A percentile compares a stretch with the other conserved stretches of the same genome.
Evolutionary conservation across 805 yeast genomes (phyloP).

Genomic region (Yarrowia alimentaria): DNA sequence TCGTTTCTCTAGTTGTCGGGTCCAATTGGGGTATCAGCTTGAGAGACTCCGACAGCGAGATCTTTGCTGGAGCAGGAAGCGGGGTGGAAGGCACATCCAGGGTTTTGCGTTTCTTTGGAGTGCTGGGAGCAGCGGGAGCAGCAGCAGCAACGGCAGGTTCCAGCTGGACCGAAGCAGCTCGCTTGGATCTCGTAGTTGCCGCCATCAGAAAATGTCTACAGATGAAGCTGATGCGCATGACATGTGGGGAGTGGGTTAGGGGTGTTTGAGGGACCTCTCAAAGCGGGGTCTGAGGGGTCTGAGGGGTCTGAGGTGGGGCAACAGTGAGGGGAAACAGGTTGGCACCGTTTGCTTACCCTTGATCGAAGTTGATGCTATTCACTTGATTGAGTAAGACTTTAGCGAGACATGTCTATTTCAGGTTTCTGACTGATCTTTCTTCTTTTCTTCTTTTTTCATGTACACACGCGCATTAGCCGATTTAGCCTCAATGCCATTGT

Average conservation of each 20-base stretch:
- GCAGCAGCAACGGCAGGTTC: neutral
- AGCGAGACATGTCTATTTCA: too few relatives aligned
- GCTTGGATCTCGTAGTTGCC: conserved; percentile 18
- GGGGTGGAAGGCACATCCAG: conserved; percentile 9
- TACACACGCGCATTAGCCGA: too few relatives aligned
- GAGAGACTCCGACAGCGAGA: conserved; percentile 12
- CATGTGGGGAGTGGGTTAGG: conserved; percentile 7
- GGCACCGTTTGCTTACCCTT: too few relatives aligned
- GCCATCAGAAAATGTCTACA: neutral
- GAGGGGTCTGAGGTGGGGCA: too few relatives aligned
- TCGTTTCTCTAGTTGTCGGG: neutral
- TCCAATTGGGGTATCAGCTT: conserved; percentile 14
- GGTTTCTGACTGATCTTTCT: too few relatives aligned
- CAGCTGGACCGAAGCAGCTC: neutral
- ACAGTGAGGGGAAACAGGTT: too few relatives aligned
- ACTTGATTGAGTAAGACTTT: too few relatives aligned
- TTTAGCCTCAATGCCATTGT: too few relatives aligned
- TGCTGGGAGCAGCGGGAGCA: conserved; percentile 10
- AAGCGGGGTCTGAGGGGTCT: too few relatives aligned
- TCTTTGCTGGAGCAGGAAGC: neutral
- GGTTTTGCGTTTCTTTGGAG: conserved; percentile 14
- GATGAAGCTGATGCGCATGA: conserved; percentile 17
- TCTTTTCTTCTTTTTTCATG: too few relatives aligned
- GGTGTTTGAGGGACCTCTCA: too few relatives aligned
- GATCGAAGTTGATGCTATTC: too few relatives aligned